These are phyloP conservation scores for Phascolomyces articulosus DNA, from an alignment of 371 early-diverging fungal species.

Conservation along the genomic window DNA sequence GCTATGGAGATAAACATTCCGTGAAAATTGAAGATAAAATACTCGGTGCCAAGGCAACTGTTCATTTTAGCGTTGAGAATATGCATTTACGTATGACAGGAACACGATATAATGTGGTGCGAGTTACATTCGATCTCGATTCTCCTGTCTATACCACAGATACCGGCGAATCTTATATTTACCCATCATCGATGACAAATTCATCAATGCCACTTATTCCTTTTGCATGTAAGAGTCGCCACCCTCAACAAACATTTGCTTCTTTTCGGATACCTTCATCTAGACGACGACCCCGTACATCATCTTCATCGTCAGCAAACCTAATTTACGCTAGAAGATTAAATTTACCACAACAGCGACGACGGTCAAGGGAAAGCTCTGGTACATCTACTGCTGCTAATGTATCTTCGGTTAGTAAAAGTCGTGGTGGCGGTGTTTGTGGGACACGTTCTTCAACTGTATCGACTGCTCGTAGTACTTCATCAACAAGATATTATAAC, in stretches of 20 bases:
- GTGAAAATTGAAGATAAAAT: slow-evolving; percentile 36
- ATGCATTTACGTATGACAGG: slow-evolving; percentile 55
- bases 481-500: too few species aligned
- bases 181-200: too few species aligned
- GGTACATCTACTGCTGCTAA: background rate
- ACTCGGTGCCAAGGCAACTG: slow-evolving; percentile 29
- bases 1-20: slow-evolving; percentile 34
- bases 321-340: background rate
- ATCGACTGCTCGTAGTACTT: too few species aligned
- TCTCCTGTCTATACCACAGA: background rate
- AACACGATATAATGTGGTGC: slow-evolving; percentile 48
- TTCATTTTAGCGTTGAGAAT: slow-evolving; percentile 49
- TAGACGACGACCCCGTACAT: background rate
- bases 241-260: too few species aligned
- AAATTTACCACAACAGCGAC: too few species aligned
- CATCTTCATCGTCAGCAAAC: background rate
- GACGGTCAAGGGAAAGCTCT: background rate
- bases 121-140: slow-evolving; percentile 13
- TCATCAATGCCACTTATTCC: too few species aligned
- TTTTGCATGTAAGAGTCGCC: too few species aligned
- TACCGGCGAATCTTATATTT: too few species aligned
- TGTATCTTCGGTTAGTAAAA: too few species aligned
- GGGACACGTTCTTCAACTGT: too few species aligned
- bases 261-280: background rate
- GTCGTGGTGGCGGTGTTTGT: too few species aligned